Percentiles rank a stretch among this genome's conserved stretches.
phyloP scores from a whole-genome alignment of 305 asterid species.

The Fraxinus baroniana region DNA sequence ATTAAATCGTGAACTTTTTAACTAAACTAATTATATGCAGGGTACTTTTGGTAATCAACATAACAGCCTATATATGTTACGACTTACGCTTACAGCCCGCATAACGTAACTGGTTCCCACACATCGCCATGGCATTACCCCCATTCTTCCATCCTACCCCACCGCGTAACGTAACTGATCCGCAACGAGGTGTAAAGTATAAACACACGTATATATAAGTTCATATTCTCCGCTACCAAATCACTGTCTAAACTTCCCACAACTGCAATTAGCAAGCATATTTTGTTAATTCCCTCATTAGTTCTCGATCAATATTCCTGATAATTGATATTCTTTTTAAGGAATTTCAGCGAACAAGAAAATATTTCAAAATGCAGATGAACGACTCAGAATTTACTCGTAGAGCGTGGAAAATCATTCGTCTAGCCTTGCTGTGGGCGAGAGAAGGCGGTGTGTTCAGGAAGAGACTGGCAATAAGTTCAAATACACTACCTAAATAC shows the following conservation, averaged over 20 bases:
- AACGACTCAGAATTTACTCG: slow-evolving; percentile 32
- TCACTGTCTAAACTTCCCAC: neutral
- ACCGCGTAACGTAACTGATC: too few species aligned
- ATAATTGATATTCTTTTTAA: neutral
- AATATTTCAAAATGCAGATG: slow-evolving; percentile 35
- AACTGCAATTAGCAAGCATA: neutral
- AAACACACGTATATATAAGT: neutral
- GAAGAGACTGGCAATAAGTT: slow-evolving; percentile 32
- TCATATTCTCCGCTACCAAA: neutral
- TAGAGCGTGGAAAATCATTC: slow-evolving; percentile 55
- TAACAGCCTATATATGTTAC: too few species aligned
- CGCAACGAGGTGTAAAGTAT: too few species aligned
- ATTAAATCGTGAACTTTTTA: too few species aligned
- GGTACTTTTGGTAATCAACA: too few species aligned
- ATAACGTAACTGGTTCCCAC: too few species aligned
- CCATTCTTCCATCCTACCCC: too few species aligned
- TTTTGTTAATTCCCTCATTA: neutral
- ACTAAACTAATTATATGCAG: too few species aligned
- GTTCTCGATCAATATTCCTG: neutral
- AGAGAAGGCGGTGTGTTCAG: slow-evolving; percentile 55
- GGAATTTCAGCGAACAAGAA: neutral
- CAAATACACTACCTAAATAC: slow-evolving; percentile 32
- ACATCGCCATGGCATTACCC: too few species aligned
- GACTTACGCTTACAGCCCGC: too few species aligned
- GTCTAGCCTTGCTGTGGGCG: slow-evolving; percentile 57